Base-by-base conservation (phyloP, 192 early-diverging fungal genomes). In the Jimgerdemannia lactiflua region DNA sequence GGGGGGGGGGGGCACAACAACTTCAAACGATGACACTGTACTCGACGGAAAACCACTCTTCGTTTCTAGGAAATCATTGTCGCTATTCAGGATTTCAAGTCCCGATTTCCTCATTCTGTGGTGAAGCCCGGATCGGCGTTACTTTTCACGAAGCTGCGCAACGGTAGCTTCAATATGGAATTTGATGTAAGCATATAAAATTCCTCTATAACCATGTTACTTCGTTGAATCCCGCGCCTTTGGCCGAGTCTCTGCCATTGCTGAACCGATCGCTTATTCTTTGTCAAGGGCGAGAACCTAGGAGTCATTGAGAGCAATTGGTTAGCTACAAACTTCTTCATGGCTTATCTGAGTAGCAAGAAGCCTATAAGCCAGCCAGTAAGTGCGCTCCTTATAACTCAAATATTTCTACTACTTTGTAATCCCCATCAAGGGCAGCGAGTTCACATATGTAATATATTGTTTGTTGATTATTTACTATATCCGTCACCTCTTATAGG, bases 1-100 rank as follows among this genome's bases (percentile, higher is more conserved):
- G n/a, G n/a, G n/a, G n/a, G n/a, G n/a, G n/a, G n/a, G 29, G 29
- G 29, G 29, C 29, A 29, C 29, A 29, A 29, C 29, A 29, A 29
- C 29, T 29, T 29, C 29, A 29, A 29, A 29, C 29, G 29, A 29
- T 29, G 29, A 29, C 29, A 29, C 29, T 29, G 29, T 29, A 29
- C 29, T 29, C 29, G 29, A 29, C 29, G 29, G 29, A 29, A 29
- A 29, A 29, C 29, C 29, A 29, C 29, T 29, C 29, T 29, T 29
- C 1, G 29, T 29, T 29, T 29, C 19, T 78, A 85, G 84, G 75
- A 79, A n/a, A 82, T 87, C 4, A 70, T 89, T 69, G 74, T 84
- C 6, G 86, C 80, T 1, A 86, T 89, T 65, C 74, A 78, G 44
- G 80, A 85, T 20, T 88, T 89, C 75, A 88, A 89, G 71, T 69